Conservation (phyloP, 140 eudicot species). For the Flaveria floridana region DNA sequence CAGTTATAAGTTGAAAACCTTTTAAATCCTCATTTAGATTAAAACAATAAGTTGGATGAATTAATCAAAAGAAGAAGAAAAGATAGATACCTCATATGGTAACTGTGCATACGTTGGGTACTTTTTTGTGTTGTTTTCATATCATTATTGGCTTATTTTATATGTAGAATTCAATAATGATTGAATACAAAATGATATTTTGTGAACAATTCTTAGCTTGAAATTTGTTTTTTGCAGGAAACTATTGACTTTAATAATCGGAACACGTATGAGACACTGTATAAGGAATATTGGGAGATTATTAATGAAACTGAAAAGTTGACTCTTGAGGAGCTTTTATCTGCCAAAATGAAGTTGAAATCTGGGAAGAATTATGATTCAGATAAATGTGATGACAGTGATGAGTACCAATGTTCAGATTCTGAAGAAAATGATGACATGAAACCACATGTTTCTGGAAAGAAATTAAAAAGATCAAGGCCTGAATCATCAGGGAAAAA, state of each 20-base stretch:
- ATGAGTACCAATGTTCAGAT: conserved; percentile 50
- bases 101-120: not conserved
- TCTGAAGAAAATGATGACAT: conserved; percentile 38
- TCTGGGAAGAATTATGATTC: conserved; percentile 43
- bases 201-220: not conserved
- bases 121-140: not conserved
- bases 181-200: not conserved
- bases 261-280: conserved; percentile 71
- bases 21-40: not conserved
- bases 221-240: conserved; percentile 51
- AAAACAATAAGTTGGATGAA: not conserved
- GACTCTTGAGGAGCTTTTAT: conserved; percentile 38
- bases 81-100: not conserved
- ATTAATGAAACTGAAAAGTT: conserved; percentile 56
- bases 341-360: conserved; percentile 40
- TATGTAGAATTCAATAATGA: too few species aligned
- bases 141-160: not conserved
- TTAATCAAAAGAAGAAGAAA: not conserved
- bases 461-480: conserved; percentile 39
- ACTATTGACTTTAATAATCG: conserved; percentile 56
- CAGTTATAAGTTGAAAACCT: not conserved
- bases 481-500: conserved; percentile 29
- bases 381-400: conserved; percentile 44
- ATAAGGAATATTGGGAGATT: conserved; percentile 80
- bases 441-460: conserved; percentile 28